Evolutionary conservation across 2,329 filamentous ascomycete species (phyloP).

Genomic region (Fusarium citri): DNA sequence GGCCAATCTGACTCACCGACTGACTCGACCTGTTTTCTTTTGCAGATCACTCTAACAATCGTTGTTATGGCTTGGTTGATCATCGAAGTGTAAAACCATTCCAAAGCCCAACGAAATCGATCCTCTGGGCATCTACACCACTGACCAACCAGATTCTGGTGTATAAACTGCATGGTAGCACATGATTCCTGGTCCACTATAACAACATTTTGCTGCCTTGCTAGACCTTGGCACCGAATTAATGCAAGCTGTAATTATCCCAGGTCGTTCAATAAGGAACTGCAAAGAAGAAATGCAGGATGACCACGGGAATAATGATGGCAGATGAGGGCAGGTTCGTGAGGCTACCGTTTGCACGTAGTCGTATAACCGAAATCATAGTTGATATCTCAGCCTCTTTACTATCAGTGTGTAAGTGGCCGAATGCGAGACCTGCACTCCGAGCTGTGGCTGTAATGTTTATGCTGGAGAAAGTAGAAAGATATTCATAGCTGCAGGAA

Average conservation of each 20-base stretch:
- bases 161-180: neutral
- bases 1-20: neutral
- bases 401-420: neutral
- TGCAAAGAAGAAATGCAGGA: neutral
- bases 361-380: neutral
- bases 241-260: neutral
- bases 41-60: constrained; percentile 4
- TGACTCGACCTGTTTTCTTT: neutral
- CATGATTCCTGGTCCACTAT: constrained; percentile 10
- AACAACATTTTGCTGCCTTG: neutral
- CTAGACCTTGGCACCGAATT: neutral
- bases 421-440: neutral
- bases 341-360: neutral
- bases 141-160: constrained; percentile 3
- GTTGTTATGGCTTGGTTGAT: neutral
- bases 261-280: neutral
- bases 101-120: neutral
- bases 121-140: neutral
- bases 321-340: neutral
- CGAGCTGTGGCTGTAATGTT: neutral
- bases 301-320: neutral
- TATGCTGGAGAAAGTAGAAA: neutral
- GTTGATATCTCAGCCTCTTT: neutral
- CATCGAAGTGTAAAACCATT: neutral
- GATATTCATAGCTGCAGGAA: constrained; percentile 5